Evolutionary conservation across 805 yeast species (phyloP).

Genomic region (Metschnikowia similis): DNA sequence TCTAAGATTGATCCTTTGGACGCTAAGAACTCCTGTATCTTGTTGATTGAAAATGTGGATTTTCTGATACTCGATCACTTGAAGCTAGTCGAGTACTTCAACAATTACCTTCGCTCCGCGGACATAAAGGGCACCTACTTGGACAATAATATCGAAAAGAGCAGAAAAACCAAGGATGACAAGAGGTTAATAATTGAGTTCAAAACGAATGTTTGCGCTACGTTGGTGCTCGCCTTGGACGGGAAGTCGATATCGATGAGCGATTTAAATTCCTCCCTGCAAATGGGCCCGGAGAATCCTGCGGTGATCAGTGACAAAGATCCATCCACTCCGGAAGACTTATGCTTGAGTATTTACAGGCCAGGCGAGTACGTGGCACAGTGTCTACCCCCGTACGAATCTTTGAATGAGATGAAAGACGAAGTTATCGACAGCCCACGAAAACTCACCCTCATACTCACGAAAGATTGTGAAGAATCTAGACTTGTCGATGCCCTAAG

Average conservation of each 20-base stretch:
- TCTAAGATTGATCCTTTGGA: slow-evolving; percentile 38
- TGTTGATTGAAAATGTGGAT: slow-evolving; percentile 31
- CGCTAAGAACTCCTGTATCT: slow-evolving; percentile 29
- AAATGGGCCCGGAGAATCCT: background rate
- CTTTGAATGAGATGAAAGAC: slow-evolving; percentile 21
- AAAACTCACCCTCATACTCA: slow-evolving; percentile 43
- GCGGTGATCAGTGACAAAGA: background rate
- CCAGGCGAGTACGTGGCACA: slow-evolving; percentile 37
- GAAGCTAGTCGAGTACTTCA: slow-evolving; percentile 42
- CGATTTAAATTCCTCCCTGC: slow-evolving; percentile 23
- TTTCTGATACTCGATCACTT: slow-evolving; percentile 30
- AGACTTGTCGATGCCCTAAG: slow-evolving; percentile 39
- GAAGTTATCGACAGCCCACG: slow-evolving; percentile 40
- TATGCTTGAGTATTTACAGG: slow-evolving; percentile 18
- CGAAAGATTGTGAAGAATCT: slow-evolving; percentile 44
- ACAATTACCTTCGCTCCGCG: slow-evolving; percentile 41
- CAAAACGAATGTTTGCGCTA: slow-evolving; percentile 48
- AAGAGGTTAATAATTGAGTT: slow-evolving; percentile 48
- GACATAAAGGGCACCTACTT: slow-evolving; percentile 37
- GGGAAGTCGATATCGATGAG: slow-evolving; percentile 26
- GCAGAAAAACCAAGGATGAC: slow-evolving; percentile 34
- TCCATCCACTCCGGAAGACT: background rate
- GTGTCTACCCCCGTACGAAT: slow-evolving; percentile 16
- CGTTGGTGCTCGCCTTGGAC: slow-evolving; percentile 46
- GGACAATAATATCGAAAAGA: slow-evolving; percentile 28